Evolutionary conservation across 164 flowering plant species (phyloP), one percentile per base, ranked within the genome.

Genomic region (Liquidambar formosana): DNA sequence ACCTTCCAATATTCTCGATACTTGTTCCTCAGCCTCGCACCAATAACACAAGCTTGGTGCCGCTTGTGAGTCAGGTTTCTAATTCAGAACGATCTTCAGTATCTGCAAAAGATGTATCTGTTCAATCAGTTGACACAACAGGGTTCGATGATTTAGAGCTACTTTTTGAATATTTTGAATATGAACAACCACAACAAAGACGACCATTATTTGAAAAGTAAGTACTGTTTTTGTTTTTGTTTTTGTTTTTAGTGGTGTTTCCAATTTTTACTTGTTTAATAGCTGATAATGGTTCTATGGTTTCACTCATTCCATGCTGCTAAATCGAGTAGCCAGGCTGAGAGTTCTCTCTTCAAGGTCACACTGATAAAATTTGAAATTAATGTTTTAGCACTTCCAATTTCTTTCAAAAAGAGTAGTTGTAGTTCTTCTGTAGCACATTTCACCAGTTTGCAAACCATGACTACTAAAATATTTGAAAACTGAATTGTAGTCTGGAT

Each of bases 151-250:
- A 78, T 62, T 33, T 65, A 44, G 88, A 91, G 74, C 87, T 87
- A 19, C 76, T 91, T 28, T 88, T 88, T 69, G 91, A 91, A 65
- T 91, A 80, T 75, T 91, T 88, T 81, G 94, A 91, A 67, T 72
- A 70, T 10, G 91, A 82, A 21, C 88, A 68, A 68, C 97, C 92
- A 63, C 92, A 77, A 43, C 84, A 71, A 54, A 82, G 97, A 59
- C 83, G 28, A 22, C 89, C 94, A 6, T 72, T 91, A 25, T 84
- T 75, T 83, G 91, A 88, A 22, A 89, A 83, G 97, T 86, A 82
- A 74, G 86, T 61, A 3, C 38, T 47, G 10, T 22, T 11, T 27
- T 58, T 23, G 21, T 11, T 8, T 48, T 53, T 16, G 26, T 11
- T 18, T 5, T 25, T 26, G 14, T 23, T 28, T 43, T 49, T 67